phyloP scores from a whole-genome alignment of 768 basidiomycete species.

The Phaffia australis region DNA sequence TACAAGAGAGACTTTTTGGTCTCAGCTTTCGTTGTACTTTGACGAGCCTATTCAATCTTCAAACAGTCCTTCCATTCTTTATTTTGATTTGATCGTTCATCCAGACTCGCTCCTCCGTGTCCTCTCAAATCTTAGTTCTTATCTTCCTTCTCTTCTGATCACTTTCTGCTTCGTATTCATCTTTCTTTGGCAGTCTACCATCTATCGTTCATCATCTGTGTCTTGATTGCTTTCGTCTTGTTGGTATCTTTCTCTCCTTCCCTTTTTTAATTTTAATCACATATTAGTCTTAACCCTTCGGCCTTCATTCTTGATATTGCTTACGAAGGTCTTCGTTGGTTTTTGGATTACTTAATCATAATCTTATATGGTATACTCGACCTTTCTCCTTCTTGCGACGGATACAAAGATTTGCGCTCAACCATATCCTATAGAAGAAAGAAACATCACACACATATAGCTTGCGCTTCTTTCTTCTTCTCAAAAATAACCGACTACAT shows the following conservation, averaged over 20 bases:
- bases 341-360: background rate
- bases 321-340: background rate
- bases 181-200: no score
- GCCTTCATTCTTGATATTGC: background rate
- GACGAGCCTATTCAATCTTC: no score
- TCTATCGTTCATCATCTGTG: background rate
- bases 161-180: no score
- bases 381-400: no score
- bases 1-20: no score
- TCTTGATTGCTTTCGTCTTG: background rate
- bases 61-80: no score
- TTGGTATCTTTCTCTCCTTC: constrained; percentile 2
- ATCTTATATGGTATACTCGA: no score
- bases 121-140: no score
- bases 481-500: background rate
- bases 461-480: background rate
- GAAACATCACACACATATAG: background rate
- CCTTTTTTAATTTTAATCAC: background rate
- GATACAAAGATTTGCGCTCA: background rate
- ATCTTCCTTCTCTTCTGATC: no score
- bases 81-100: no score
- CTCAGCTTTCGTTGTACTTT: no score
- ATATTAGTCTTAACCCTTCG: background rate
- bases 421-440: background rate
- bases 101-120: no score